A percentile compares a stretch with the other conserved stretches of the same genome.
These are phyloP conservation scores for Trichophyton rubrum DNA, from an alignment of 2,329 filamentous ascomycete species.

Conservation along the genomic window DNA sequence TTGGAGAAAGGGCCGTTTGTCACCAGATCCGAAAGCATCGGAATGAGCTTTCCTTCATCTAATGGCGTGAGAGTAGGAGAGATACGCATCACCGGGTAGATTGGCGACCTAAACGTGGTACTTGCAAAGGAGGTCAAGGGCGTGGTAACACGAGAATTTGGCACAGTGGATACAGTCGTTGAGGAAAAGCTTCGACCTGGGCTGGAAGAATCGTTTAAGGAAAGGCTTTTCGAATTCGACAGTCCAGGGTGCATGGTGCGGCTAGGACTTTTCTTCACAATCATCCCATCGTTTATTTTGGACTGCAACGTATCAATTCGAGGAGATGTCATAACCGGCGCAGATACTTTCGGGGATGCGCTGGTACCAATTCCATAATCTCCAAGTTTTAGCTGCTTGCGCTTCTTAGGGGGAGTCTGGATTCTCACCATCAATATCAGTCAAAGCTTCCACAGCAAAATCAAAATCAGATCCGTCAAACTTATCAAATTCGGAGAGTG, in stretches of 20 bases:
- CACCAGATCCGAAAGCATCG: conserved; percentile 21
- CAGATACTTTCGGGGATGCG: neutral
- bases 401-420: conserved; percentile 12
- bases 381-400: conserved; percentile 15
- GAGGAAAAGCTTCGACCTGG: neutral
- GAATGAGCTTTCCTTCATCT: conserved; percentile 11
- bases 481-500: conserved; percentile 9
- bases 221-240: neutral
- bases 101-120: neutral
- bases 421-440: conserved; percentile 14
- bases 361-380: neutral
- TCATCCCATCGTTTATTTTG: neutral
- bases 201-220: too few relatives aligned
- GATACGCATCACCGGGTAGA: neutral
- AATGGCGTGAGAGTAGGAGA: neutral
- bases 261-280: neutral
- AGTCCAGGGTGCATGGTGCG: too few relatives aligned
- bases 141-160: neutral
- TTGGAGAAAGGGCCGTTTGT: conserved; percentile 27
- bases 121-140: neutral
- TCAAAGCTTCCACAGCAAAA: conserved; percentile 10
- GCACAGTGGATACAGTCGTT: neutral
- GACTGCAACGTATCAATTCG: neutral
- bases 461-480: conserved; percentile 15
- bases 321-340: neutral